A percentile compares a stretch with the other conserved stretches of the same genome.
phyloP scores from a whole-genome alignment of 768 basidiomycete genomes.

The Gymnopilus junonius region DNA sequence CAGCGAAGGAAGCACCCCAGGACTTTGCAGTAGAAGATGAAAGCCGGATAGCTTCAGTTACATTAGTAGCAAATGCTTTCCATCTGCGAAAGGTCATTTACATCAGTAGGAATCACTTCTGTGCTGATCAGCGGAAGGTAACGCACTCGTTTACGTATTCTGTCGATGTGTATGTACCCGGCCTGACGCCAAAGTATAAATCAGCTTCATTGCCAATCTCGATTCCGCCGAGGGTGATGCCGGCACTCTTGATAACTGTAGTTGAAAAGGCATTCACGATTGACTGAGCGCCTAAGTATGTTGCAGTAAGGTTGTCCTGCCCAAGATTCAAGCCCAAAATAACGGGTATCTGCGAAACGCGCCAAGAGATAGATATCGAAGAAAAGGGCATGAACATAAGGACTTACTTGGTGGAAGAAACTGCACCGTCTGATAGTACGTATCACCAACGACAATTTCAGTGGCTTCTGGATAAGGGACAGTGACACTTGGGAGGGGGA shows the following conservation, averaged over 20 bases:
- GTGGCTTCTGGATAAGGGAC: constrained; percentile 72
- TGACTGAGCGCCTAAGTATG: constrained; percentile 49
- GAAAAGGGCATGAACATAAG: constrained; percentile 1
- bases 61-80: constrained; percentile 54
- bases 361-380: neutral
- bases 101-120: neutral
- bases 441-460: constrained; percentile 60
- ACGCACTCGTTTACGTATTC: constrained; percentile 57
- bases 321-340: constrained; percentile 77
- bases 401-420: constrained; percentile 53
- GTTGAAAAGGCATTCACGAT: constrained; percentile 54
- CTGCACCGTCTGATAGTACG: constrained; percentile 55
- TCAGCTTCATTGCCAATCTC: constrained; percentile 70
- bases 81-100: constrained; percentile 43
- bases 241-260: constrained; percentile 37
- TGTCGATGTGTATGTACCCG: constrained; percentile 35
- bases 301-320: constrained; percentile 51
- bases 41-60: constrained; percentile 45
- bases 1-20: constrained; percentile 55
- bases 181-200: constrained; percentile 49
- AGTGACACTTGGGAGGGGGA: constrained; percentile 50
- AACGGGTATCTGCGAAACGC: constrained; percentile 67
- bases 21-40: constrained; percentile 46
- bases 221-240: constrained; percentile 55
- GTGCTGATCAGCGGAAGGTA: too few species aligned